Evolutionary conservation across 441 rosid genomes (phyloP), one percentile per base, ranked within the genome.

Genomic region (Lepidium campestre): DNA sequence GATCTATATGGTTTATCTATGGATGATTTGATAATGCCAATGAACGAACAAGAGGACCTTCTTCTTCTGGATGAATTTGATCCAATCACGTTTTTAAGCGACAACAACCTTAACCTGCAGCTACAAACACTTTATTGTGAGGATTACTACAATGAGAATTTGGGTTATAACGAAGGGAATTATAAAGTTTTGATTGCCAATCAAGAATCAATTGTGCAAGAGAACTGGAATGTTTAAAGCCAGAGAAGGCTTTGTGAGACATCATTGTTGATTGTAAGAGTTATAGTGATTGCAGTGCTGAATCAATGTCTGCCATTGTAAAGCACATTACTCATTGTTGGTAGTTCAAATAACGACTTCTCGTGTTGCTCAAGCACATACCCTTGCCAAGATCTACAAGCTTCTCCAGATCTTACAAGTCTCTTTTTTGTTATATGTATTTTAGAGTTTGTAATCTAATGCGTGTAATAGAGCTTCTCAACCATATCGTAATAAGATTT

Each of bases 251-350:
- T 44, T 35, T 53, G 23, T 15, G 68, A 44, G 62, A 56, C 68
- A 12, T 44, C 56, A 44, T 53, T 70, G 15, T 3, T 60, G 45
- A 27, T 39, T 36, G 2, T n/a, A 13, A 18, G 35, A 60, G 37
- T 23, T 60, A 40, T 8, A 44, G 48, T 59, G 52, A 35, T 0
- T 48, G 15, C 5, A 22, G 61, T 34, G 56, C 56, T 34, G 74
- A 53, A 53, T 52, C 73, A 0, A 68, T 59, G 19, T 49, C 56
- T 22, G 61, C 46, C 22, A 32, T 13, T 48, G 68, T 70, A 70
- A n/a, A 41, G 1, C 40, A 22, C 39, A 20, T 23, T 7, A 31
- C 41, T 57, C 22, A 0, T 23, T 25, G n/a, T n/a, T n/a, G n/a
- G n/a, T n/a, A n/a, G n/a, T n/a, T n/a, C n/a, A n/a, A n/a, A n/a